Evolutionary conservation across 2,329 filamentous ascomycete species (phyloP).

Genomic region (Penicillium sp.): DNA sequence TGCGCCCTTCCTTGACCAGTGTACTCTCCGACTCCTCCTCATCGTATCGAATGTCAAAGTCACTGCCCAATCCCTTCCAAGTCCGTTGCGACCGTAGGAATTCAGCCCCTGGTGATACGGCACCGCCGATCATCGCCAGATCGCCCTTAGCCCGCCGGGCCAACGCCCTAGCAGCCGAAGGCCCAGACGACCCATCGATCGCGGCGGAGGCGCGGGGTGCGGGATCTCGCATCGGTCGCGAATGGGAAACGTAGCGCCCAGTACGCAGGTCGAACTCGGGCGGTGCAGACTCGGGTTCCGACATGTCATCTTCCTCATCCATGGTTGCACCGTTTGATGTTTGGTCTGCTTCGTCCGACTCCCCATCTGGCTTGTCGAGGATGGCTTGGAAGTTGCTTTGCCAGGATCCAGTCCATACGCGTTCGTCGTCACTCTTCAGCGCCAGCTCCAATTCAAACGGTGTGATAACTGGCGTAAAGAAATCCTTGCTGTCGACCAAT

Average conservation of each 20-base stretch:
- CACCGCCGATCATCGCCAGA: conserved; percentile 77
- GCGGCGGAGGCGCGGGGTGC: conserved; percentile 30
- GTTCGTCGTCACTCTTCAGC: conserved; percentile 70
- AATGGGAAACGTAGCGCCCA: conserved; percentile 77
- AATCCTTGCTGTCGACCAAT: conserved; percentile 82
- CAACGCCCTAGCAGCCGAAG: conserved; percentile 51
- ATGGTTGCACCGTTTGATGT: conserved; percentile 26
- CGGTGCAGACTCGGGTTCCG: conserved; percentile 66
- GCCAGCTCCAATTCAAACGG: conserved; percentile 87
- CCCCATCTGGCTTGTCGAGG: conserved; percentile 42
- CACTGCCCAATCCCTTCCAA: conserved; percentile 89
- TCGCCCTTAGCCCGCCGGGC: conserved; percentile 68
- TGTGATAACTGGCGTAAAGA: conserved; percentile 89
- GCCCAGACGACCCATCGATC: conserved; percentile 25
- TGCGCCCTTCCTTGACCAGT: conserved; percentile 78
- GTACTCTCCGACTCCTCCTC: conserved; percentile 61
- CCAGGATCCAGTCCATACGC: conserved; percentile 88
- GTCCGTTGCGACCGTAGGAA: conserved; percentile 79
- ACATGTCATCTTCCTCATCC: conserved; percentile 61
- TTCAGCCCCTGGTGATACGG: conserved; percentile 88
- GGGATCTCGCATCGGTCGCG: conserved; percentile 50
- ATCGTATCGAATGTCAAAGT: conserved; percentile 67
- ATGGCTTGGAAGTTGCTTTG: conserved; percentile 79
- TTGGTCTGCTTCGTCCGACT: conserved; percentile 27
- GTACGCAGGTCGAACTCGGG: conserved; percentile 93